Base-by-base conservation (phyloP, 2,329 filamentous ascomycete genomes). In the Aureobasidium pullulans region DNA sequence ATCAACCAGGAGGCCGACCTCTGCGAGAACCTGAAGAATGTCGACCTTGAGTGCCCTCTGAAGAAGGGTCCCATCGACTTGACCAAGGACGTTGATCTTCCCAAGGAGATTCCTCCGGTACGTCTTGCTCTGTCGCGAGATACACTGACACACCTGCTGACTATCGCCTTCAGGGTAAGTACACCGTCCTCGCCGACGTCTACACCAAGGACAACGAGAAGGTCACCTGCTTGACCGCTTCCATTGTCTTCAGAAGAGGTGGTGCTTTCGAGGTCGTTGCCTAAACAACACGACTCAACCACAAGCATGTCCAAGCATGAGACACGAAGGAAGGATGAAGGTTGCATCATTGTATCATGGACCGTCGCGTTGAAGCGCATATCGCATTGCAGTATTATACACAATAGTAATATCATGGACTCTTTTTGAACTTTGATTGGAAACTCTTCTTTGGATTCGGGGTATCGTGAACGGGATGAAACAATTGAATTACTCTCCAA, bases 91-190 rank as follows among this genome's bases (percentile, higher is more conserved):
- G 90, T 97, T 59, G 84, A 93, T 39, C 80, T 99, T 62, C 94
- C 94, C 57, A 83, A 80, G 66, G 83, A 95, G 75, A 94, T 97
- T 65, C 93, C 93, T 71, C 88, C 90, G 61, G 92, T 96, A 83
- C 68, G 89, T 82, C 19, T 15, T 39, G 28, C n/a, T 9, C n/a
- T 15, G 23, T 15, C 23, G 36, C 6, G 19, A 16, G 7, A 15
- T 96, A 97, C 80, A 79, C 84, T 23, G 89, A 97, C 59, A 84
- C 92, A 39, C 79, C 97, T 63, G 94, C 94, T 57, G 83, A 80
- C 66, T 82, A 94, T 74, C 94, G 96, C 64, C 93, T 93, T 71
- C 88, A 90, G 62, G 94, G 92, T 71, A 92, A 85, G 70, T 99
- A 96, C 81, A 88, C 83, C 16, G 94, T 99, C 37, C 76, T 86